Evolutionary conservation across 805 yeast species (phyloP), one percentile per base, ranked within the genome.

Genomic region (Kregervanrija delftensis): DNA sequence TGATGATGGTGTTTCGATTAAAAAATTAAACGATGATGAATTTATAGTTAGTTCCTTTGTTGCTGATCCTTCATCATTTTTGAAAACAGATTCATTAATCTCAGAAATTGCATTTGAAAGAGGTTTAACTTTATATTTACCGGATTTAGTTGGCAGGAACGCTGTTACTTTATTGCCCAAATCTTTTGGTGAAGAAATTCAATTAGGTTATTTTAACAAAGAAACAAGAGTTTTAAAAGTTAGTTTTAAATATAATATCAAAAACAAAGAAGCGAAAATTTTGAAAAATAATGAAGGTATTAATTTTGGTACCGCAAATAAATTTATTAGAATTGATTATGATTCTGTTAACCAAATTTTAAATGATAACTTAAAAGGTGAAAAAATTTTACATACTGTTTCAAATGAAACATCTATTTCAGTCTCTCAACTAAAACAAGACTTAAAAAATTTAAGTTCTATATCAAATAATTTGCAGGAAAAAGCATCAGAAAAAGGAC

Each of bases 1-100:
- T 47, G 99, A 91, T 62, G 99, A 91, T 63, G 99, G 97, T 39
- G 71, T 91, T 28, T 78, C 96, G 1, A 67, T 91, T 14, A 54
- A 30, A 49, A 51, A 28, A 42, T 43, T 50, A 4, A 53, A 56
- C 1, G 51, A 59, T 1, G 58, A 61, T 3, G 56, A 56, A 11
- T 76, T 66, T 52, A 64, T 68, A 9, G 52, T 90, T 5, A 74
- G 82, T 30, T 71, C 88, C 2, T 96, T 85, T 60, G 77, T 91
- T 49, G 97, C 98, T 1, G 89, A 91, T 60, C 97, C 97, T 0
- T 71, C 87, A 0, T 82, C 96, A 0, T 76, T 72, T 49, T 61
- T 86, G 45, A 60, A 57, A 15, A 72, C 72, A 1, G 48, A 54
- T 6, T 50, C 58, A 12, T 50, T 55, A 2, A 50, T 80, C 17